Conservation (phyloP, 148 eudicot genomes). For the Selenicereus undatus region DNA sequence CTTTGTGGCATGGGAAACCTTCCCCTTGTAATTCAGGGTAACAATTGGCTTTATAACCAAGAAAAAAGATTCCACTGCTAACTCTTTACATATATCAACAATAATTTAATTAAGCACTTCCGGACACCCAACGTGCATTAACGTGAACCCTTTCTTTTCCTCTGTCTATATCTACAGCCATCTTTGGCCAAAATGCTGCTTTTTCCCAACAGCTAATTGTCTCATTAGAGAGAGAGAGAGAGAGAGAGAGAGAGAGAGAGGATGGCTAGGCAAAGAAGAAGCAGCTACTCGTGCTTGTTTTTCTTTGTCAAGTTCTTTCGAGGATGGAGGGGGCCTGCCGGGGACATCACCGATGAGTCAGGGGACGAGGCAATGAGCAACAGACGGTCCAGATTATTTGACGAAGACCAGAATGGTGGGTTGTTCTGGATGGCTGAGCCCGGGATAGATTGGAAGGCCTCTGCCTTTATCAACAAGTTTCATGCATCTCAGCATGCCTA, state of each 20-base stretch:
- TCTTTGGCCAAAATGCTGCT: constrained; percentile 7
- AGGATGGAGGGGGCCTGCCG: constrained; percentile 15
- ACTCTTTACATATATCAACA: not conserved
- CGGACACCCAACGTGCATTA: not conserved
- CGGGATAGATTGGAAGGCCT: constrained; percentile 42
- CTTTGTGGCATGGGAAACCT: not conserved
- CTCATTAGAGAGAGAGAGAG: not conserved
- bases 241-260: not conserved
- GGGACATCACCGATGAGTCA: constrained; percentile 20
- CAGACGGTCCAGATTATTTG: constrained; percentile 26
- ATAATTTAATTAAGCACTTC: no score
- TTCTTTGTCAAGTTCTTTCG: constrained; percentile 24
- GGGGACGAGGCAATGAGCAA: constrained; percentile 34
- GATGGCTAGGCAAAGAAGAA: constrained; percentile 6
- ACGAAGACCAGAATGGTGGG: constrained; percentile 22
- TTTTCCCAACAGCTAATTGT: not conserved
- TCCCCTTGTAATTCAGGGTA: not conserved
- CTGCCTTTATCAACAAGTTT: constrained; percentile 40
- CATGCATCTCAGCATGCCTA: constrained; percentile 32
- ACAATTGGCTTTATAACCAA: not conserved
- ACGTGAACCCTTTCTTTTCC: not conserved
- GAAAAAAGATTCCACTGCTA: not conserved
- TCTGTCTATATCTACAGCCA: not conserved
- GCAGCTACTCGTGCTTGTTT: constrained; percentile 27
- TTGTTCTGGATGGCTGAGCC: constrained; percentile 30